Percentiles rank a stretch among this genome's conserved stretches.
These are phyloP conservation scores for Davidsoniella australis DNA, from an alignment of 2,329 filamentous ascomycete genomes.

Conservation along the genomic window DNA sequence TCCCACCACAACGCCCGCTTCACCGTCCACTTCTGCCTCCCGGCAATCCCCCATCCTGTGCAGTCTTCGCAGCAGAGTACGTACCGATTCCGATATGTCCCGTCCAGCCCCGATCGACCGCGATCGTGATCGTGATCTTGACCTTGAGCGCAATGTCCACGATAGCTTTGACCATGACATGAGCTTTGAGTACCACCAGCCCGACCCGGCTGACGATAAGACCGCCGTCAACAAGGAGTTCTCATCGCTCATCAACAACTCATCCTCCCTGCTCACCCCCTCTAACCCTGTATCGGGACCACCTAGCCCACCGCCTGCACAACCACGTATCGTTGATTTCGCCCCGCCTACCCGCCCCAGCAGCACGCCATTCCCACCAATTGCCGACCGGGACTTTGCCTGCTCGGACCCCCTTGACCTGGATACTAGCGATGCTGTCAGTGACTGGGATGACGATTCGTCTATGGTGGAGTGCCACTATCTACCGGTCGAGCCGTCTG, in stretches of 20 bases:
- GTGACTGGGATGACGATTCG: background rate
- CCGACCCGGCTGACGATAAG: slow-evolving; percentile 14
- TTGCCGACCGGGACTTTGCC: slow-evolving; percentile 26
- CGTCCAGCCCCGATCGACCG: background rate
- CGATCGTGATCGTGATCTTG: background rate
- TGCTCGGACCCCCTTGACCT: background rate
- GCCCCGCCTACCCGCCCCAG: slow-evolving; percentile 36
- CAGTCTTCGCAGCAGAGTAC: background rate
- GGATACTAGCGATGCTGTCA: background rate
- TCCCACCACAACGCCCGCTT: slow-evolving; percentile 3
- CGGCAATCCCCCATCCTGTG: too few species aligned
- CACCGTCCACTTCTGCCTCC: slow-evolving; percentile 3
- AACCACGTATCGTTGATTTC: slow-evolving; percentile 25
- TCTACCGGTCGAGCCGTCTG: background rate
- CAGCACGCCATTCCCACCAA: slow-evolving; percentile 42
- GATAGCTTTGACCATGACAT: slow-evolving; percentile 12
- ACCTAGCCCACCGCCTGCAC: slow-evolving; percentile 20
- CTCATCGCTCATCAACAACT: slow-evolving; percentile 12
- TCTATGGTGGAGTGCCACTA: too few species aligned
- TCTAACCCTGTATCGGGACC: slow-evolving; percentile 17
- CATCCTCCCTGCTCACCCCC: slow-evolving; percentile 20
- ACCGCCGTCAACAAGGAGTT: slow-evolving; percentile 19
- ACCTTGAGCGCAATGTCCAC: too few species aligned
- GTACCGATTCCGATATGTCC: background rate
- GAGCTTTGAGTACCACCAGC: slow-evolving; percentile 14